Conservation (phyloP, 2,329 filamentous ascomycete species). For the Chaetomiaceae sp. region DNA sequence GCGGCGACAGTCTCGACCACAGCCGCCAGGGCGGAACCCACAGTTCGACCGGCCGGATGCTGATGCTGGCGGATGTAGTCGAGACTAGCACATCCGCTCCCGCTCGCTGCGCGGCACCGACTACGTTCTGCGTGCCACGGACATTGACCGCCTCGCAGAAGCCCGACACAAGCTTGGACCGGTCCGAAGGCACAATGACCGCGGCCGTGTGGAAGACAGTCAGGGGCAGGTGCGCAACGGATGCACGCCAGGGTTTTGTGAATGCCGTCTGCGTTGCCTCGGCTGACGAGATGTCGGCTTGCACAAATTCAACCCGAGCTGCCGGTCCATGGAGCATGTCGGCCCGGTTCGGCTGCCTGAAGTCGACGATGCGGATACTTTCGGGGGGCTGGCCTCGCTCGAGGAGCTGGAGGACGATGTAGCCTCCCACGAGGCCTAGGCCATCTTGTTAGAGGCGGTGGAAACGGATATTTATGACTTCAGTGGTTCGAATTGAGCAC, state of each 20-base stretch:
- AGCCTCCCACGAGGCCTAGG: slow-evolving; percentile 50
- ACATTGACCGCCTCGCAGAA: slow-evolving; percentile 48
- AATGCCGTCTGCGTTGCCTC: slow-evolving; percentile 43
- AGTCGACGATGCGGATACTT: slow-evolving; percentile 51
- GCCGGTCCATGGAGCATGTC: slow-evolving; percentile 38
- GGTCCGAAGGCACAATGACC: slow-evolving; percentile 49
- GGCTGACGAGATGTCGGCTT: slow-evolving; percentile 48
- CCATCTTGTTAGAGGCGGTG: background rate
- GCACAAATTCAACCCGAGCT: slow-evolving; percentile 38
- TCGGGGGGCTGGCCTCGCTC: slow-evolving; percentile 46
- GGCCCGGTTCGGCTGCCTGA: slow-evolving; percentile 39
- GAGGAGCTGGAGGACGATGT: slow-evolving; percentile 50
- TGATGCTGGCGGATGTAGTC: slow-evolving; percentile 49
- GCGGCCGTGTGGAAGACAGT: slow-evolving; percentile 57
- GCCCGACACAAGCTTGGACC: slow-evolving; percentile 42
- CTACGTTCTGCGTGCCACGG: slow-evolving; percentile 44
- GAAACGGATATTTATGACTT: background rate
- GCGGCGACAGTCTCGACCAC: slow-evolving; percentile 29
- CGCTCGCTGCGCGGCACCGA: slow-evolving; percentile 42
- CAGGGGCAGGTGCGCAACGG: slow-evolving; percentile 41
- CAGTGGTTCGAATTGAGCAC: background rate
- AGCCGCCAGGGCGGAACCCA: slow-evolving; percentile 42
- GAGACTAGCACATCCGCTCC: slow-evolving; percentile 48
- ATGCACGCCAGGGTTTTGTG: slow-evolving; percentile 40
- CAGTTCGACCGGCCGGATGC: slow-evolving; percentile 39